These are phyloP conservation scores for Coemansia umbellata DNA, from an alignment of 192 early-diverging fungal species.

Conservation along the genomic window DNA sequence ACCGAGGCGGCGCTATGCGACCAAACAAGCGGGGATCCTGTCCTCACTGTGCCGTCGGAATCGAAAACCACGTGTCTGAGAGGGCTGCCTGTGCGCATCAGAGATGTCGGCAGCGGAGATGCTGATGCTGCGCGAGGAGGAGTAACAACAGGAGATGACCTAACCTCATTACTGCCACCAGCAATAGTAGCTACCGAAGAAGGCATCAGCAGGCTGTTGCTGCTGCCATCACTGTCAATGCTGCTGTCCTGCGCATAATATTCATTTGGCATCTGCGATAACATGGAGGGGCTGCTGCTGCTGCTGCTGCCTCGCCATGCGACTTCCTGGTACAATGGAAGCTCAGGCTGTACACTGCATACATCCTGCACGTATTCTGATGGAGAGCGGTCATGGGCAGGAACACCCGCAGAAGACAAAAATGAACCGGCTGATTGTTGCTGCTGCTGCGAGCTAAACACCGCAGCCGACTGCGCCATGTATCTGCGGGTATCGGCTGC, in stretches of 20 bases:
- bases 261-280: neutral
- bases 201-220: no score
- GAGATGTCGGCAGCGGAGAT: conserved; percentile 6
- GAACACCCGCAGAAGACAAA: neutral
- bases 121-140: neutral
- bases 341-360: conserved; percentile 13
- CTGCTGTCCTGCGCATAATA: neutral
- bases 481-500: conserved; percentile 43
- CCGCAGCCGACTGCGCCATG: conserved; percentile 46
- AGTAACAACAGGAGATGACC: neutral
- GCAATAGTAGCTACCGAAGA: no score
- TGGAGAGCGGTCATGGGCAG: conserved; percentile 1
- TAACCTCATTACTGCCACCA: no score
- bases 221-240: no score
- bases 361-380: conserved; percentile 10
- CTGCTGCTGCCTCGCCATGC: conserved; percentile 30
- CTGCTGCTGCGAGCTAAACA: conserved; percentile 18
- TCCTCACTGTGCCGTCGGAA: conserved; percentile 24
- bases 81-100: conserved; percentile 36
- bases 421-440: neutral
- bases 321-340: conserved; percentile 46
- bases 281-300: neutral
- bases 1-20: conserved; percentile 20
- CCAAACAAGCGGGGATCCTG: conserved; percentile 44
- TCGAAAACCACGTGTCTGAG: conserved; percentile 30